Base-by-base conservation (phyloP, 1,139 yeast genomes). In the Candida albicans region DNA sequence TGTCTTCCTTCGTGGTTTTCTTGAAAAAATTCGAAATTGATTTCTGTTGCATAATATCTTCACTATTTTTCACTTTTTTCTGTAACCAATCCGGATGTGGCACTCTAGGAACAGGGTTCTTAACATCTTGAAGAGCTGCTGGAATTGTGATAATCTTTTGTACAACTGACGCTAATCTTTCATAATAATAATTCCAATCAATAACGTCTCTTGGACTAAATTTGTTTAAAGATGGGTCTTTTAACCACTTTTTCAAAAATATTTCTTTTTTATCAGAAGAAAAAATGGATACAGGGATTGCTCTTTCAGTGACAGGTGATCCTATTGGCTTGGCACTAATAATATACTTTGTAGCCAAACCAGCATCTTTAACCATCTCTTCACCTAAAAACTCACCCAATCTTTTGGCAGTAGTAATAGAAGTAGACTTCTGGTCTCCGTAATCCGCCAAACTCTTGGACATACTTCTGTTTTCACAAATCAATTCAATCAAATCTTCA, bases 381-480 rank as follows among this genome's bases (percentile, higher is more conserved):
- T 86, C 91, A n/a, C 99, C 99, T 53, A 95, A 73, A 58, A 95
- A 93, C 55, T 93, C 98, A 46, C 97, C 97, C 41, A 95, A 72
- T 53, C 99, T 77, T 54, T 77, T 81, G 1, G 99, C 99, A 1
- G 99, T 93, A 1, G 98, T 90, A 52, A 95, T 93, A 0, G 98
- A 89, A 0, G 98, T 90, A 0, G 97, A 89, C 58, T 95, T 95
- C 59, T 90, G 97, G 27, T 75, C 78, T 5, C 84, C 98, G 57
- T 95, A 95, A 58, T 93, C 99, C 11, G 81, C 86, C 53, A 95
- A 73, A 40, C 96, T 81, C 58, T 88, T 91, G 22, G 96, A 87
- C 99, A 95, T 93, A 62, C 91, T 84, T 70, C 95, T 84, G 60
- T 93, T 93, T 61, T 95, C 99, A 67, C 97, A 89, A 82, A 95